Conservation (phyloP, 768 basidiomycete species). For the Suillus cothurnatus region DNA sequence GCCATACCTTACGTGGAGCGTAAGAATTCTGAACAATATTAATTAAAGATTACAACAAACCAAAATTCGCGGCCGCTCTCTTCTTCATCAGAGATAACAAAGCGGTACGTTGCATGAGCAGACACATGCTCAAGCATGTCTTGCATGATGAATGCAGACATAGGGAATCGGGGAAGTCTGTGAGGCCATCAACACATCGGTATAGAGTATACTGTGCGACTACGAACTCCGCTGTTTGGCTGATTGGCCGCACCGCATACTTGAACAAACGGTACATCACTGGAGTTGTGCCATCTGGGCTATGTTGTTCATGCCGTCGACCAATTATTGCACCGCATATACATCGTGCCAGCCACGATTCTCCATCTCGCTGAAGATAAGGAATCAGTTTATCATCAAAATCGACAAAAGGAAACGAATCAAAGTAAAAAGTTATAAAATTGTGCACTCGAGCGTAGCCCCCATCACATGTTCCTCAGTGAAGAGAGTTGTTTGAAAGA, state of each 20-base stretch:
- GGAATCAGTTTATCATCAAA: constrained; percentile 17
- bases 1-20: constrained; percentile 67
- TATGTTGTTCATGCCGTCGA: constrained; percentile 56
- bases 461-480: constrained; percentile 68
- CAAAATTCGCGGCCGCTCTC: constrained; percentile 77
- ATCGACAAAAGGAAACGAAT: constrained; percentile 18
- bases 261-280: constrained; percentile 76
- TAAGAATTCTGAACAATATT: not conserved
- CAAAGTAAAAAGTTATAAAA: constrained; percentile 14
- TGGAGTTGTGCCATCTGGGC: constrained; percentile 30
- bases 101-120: constrained; percentile 93
- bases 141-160: constrained; percentile 88
- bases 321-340: constrained; percentile 85
- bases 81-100: constrained; percentile 87
- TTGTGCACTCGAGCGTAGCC: constrained; percentile 93
- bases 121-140: constrained; percentile 92
- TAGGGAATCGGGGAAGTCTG: constrained; percentile 50
- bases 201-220: constrained; percentile 2
- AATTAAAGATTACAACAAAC: constrained; percentile 45
- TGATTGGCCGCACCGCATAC: constrained; percentile 77
- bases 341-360: constrained; percentile 71
- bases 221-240: constrained; percentile 62
- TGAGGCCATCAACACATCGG: not conserved
- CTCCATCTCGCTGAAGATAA: constrained; percentile 51
- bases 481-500: constrained; percentile 88